Evolutionary conservation across 805 yeast genomes (phyloP), one percentile per base, ranked within the genome.

Genomic region (Vanderwaltozyma tropicalis): DNA sequence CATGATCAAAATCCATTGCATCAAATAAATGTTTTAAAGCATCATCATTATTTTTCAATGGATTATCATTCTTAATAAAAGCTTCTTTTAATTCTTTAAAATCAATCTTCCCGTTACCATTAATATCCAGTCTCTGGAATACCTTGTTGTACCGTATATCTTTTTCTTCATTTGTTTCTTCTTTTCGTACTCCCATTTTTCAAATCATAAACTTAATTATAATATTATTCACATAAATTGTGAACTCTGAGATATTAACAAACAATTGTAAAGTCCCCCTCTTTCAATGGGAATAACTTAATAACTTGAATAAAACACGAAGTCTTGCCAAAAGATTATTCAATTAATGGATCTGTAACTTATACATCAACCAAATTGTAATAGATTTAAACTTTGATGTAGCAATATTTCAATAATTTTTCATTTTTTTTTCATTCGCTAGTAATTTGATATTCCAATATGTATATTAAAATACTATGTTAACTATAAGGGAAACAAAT

Each of bases 1-100:
- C 86, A 12, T 70, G 59, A 41, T 77, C 71, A 26, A 68, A 55
- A 52, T 78, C 85, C 49, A 83, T 71, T 1, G 78, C 66, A 29
- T 65, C 58, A 57, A 80, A 80, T 3, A 82, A 62, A 38, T 68
- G 67, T 31, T 62, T 61, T 32, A 80, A 69, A 25, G 86, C 76
- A 35, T 69, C 76, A 5, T 72, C 71, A 19, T 76, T 74, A 40
- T 74, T 67, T 35, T 73, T 72, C 17, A 82, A 61, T 1, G 89
- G 94, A 55, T 82, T 87, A 39, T 78, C 68, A 28, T 69, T 57
- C 57, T 35, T 52, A 49, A 55, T 56, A 34, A 69, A 66, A 0
- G 72, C 74, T 37, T 50, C 42, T 11, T 51, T 48, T 27, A 71
- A 49, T 6, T 65, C 57, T 11, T 53, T 55, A 10, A 57, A 51